Percentiles rank a stretch among this genome's conserved stretches.
phyloP scores from a whole-genome alignment of 23 red algal genomes.

The Gracilaria vermiculophylla region DNA sequence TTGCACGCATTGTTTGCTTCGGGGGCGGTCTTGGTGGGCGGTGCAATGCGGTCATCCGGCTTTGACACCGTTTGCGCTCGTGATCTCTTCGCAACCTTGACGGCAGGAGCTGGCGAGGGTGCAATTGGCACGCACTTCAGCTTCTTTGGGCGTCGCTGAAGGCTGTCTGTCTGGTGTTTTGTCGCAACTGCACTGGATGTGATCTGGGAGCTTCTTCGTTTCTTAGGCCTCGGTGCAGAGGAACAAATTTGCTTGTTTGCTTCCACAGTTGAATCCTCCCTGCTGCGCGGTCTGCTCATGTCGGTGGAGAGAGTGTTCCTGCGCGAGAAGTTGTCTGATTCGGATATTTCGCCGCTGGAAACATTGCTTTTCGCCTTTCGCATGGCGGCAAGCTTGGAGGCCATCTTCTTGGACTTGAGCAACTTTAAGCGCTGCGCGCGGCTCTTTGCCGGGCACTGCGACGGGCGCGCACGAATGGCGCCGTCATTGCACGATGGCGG shows the following conservation, averaged over 20 bases:
- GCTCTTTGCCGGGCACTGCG: background rate
- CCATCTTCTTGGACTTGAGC: background rate
- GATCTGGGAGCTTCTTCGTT: background rate
- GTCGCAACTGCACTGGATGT: background rate
- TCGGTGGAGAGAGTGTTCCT: background rate
- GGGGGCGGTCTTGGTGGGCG: background rate
- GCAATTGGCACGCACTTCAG: constrained; percentile 7
- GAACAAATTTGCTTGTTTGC: background rate
- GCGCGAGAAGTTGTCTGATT: constrained; percentile 12
- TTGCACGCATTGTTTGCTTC: background rate
- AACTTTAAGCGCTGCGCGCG: background rate
- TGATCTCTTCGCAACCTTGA: background rate
- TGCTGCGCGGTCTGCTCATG: background rate
- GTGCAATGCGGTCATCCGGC: background rate
- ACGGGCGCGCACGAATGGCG: background rate
- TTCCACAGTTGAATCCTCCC: background rate
- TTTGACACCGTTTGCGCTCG: background rate
- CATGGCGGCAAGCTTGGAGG: background rate
- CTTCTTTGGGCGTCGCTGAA: background rate
- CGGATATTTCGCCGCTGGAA: constrained; percentile 19
- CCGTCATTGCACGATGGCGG: background rate
- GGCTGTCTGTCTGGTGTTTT: background rate
- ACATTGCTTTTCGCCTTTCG: background rate
- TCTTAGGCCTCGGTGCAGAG: background rate
- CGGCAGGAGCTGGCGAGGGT: background rate